phyloP scores from a whole-genome alignment of 2,329 filamentous ascomycete species.

The Daldinia eschscholtzii region DNA sequence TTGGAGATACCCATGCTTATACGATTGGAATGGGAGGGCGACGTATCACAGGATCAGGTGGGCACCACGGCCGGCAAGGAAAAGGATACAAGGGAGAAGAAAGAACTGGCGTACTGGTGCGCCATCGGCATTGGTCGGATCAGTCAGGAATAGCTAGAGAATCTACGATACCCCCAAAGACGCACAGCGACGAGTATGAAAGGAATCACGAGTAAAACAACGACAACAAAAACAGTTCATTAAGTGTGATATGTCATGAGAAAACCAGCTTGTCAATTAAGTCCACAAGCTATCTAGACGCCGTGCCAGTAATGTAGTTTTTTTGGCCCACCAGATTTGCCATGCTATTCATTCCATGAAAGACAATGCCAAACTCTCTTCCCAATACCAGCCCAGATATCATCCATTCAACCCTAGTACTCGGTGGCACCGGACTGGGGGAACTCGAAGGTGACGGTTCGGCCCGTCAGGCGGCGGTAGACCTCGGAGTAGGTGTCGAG shows the following conservation, averaged over 20 bases:
- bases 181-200: conserved; percentile 7
- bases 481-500: conserved; percentile 99
- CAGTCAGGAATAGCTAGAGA: conserved; percentile 59
- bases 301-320: conserved; percentile 57
- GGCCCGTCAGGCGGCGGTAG: conserved; percentile 97
- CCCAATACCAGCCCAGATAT: conserved; percentile 45
- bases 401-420: conserved; percentile 73
- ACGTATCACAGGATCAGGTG: conserved; percentile 72
- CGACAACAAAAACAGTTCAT: conserved; percentile 33
- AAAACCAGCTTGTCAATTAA: conserved; percentile 57
- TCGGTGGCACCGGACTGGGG: conserved; percentile 83
- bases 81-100: conserved; percentile 78
- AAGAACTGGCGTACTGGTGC: conserved; percentile 96
- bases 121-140: conserved; percentile 90
- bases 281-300: conserved; percentile 66
- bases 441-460: conserved; percentile 98
- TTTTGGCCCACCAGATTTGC: conserved; percentile 51
- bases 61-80: conserved; percentile 66
- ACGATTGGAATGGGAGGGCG: conserved; percentile 88
- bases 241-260: conserved; percentile 47
- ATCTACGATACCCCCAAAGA: conserved; percentile 59
- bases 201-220: conserved; percentile 18
- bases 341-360: conserved; percentile 50
- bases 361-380: conserved; percentile 42
- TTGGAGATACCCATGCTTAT: conserved; percentile 96